Base-by-base conservation (phyloP, 352 stramenopile genomes). In the Globisporangium rhizosaccharum region DNA sequence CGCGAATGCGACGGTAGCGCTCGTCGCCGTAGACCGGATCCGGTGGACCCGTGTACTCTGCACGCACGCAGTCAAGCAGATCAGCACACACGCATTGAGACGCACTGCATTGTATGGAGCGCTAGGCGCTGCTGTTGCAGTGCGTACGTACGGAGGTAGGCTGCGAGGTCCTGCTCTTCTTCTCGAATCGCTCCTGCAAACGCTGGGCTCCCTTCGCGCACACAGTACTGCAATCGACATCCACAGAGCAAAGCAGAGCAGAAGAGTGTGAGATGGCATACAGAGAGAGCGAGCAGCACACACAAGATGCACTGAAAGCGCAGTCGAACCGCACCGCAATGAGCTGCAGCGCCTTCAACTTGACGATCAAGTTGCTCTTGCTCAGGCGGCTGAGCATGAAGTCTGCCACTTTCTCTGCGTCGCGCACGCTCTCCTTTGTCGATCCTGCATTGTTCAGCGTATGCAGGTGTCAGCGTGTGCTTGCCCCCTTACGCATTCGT, bases 341-440 rank as follows among this genome's bases (percentile, higher is more conserved):
- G 62, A 94, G 80, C 70, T 94, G 85, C 53, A 94, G 59, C 53
- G 81, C 82, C 73, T 94, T 94, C 46, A 92, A 71, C 61, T 92
- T 92, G 46, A 94, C 85, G 46, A 82, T 90, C 56, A 92, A 60
- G 62, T 94, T 94, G 67, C 71, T 88, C 66, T 92, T 94, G 59
- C 76, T 75, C 10, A 92, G 70, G 30, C 85, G 70, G 9, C 74
- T 73, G 17, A 94, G 60, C 71, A 94, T 67, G 36, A 83, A 94
- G 64, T 94, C 85, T 15, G 72, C 85, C 25, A 80, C 77, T 62
- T 94, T 94, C 65, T 92, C 82, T 8, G 78, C 79, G 46, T 91
- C 77, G 14, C 82, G 77, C 20, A 71, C 63, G 53, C 73, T 89
- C 28, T 72, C 61, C 62, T 85, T 90, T 25, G 78, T 89, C 14